Conservation (phyloP, 208 protist species). For the Entamoeba invadens region DNA sequence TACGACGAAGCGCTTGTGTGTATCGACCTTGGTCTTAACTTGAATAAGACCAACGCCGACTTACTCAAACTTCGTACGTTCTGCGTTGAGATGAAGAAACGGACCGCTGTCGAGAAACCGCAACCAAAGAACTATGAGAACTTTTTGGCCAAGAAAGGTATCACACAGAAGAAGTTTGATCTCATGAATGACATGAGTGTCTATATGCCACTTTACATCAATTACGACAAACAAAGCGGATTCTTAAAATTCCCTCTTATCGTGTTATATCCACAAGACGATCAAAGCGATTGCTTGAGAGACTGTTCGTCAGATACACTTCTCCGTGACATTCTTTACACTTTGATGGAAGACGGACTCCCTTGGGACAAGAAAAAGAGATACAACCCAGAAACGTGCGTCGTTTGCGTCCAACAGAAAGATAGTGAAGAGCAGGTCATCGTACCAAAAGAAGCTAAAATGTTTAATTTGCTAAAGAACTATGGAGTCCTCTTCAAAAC, state of each 20-base stretch:
- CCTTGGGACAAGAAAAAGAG: neutral
- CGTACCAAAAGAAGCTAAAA: neutral
- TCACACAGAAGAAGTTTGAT: neutral
- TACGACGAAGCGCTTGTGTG: neutral
- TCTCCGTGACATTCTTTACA: neutral
- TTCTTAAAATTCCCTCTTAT: neutral
- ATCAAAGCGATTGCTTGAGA: neutral
- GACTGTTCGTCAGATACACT: neutral
- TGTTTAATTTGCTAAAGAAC: neutral
- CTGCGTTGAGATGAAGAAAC: neutral
- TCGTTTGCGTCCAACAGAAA: neutral
- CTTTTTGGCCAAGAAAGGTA: neutral
- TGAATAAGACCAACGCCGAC: neutral
- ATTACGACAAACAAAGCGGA: neutral
- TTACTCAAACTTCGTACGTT: neutral
- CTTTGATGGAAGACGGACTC: neutral
- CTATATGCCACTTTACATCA: neutral
- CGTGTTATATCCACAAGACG: neutral
- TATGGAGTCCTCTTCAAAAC: neutral
- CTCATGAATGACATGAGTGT: neutral
- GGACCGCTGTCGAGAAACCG: neutral
- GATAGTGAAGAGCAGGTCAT: neutral
- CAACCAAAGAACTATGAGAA: neutral
- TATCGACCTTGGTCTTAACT: neutral
- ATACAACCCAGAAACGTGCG: neutral